phyloP scores from a whole-genome alignment of 139 green algal genomes.

The Chlamydomonas incerta region DNA sequence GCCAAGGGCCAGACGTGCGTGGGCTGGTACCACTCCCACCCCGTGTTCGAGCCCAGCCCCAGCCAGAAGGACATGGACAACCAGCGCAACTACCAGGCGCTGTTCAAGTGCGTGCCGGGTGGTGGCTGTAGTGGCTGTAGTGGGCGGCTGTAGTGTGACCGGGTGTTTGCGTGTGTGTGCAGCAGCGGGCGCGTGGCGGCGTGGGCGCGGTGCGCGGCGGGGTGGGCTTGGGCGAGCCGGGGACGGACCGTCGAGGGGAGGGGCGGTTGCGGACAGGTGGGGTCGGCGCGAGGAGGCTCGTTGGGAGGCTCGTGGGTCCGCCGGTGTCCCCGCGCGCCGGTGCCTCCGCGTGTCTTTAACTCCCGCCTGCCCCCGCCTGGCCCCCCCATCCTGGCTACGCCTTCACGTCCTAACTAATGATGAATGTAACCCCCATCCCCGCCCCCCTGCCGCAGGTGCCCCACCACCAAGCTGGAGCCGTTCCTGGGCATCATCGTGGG shows the following conservation, averaged over 20 bases:
- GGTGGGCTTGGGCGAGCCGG: not conserved
- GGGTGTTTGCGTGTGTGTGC: not conserved
- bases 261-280: no score
- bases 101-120: conserved; percentile 70
- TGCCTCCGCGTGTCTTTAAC: no score
- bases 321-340: no score
- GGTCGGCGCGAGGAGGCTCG: no score
- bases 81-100: conserved; percentile 88
- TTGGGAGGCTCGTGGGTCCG: no score
- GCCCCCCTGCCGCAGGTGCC: not conserved
- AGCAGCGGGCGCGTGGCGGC: no score
- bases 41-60: conserved; percentile 80
- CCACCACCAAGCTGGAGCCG: conserved; percentile 65
- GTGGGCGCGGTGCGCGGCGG: no score
- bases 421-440: not conserved
- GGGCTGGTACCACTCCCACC: conserved; percentile 91
- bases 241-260: not conserved
- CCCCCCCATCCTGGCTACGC: no score
- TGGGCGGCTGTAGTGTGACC: not conserved
- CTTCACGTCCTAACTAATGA: no score
- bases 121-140: no score
- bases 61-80: conserved; percentile 66
- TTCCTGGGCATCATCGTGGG: conserved; percentile 86
- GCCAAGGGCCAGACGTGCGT: conserved; percentile 65
- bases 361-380: no score